These are phyloP conservation scores for Medicago lupulina DNA, from an alignment of 306 rosid genomes.

Conservation along the genomic window DNA sequence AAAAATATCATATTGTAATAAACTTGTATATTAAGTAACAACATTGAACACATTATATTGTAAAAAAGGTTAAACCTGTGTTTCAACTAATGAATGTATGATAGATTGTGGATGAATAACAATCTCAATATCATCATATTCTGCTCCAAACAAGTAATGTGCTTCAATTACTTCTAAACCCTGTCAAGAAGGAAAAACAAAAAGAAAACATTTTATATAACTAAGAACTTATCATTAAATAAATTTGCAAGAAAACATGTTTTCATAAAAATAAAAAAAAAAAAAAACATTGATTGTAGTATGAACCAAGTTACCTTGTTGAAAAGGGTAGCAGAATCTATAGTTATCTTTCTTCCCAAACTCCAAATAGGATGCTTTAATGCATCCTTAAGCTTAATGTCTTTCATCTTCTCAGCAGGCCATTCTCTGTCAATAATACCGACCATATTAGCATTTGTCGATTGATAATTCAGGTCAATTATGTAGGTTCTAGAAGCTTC, in stretches of 20 bases:
- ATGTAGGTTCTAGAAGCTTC: too few species aligned
- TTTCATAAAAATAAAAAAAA: neutral
- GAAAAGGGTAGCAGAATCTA: constrained; percentile 94
- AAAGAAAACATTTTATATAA: neutral
- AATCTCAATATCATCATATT: constrained; percentile 79
- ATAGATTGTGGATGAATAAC: constrained; percentile 92
- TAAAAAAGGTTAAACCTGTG: constrained; percentile 62
- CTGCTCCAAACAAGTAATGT: constrained; percentile 89
- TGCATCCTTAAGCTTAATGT: constrained; percentile 83
- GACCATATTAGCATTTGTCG: neutral
- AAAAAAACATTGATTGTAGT: neutral
- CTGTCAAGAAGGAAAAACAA: constrained; percentile 43
- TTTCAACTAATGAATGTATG: constrained; percentile 90
- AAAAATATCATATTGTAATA: neutral
- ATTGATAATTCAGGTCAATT: neutral
- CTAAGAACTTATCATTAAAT: constrained; percentile 23
- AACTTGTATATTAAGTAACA: neutral
- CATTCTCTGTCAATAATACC: constrained; percentile 57
- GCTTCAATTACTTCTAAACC: constrained; percentile 97
- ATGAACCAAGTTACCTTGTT: constrained; percentile 62
- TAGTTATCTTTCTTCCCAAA: constrained; percentile 89
- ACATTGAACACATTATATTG: constrained; percentile 4
- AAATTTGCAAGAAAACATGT: neutral
- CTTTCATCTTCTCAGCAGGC: constrained; percentile 85
- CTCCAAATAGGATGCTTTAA: constrained; percentile 93